Base-by-base conservation (phyloP, 176 grass and related monocot genomes). In the Bothriochloa decipiens region DNA sequence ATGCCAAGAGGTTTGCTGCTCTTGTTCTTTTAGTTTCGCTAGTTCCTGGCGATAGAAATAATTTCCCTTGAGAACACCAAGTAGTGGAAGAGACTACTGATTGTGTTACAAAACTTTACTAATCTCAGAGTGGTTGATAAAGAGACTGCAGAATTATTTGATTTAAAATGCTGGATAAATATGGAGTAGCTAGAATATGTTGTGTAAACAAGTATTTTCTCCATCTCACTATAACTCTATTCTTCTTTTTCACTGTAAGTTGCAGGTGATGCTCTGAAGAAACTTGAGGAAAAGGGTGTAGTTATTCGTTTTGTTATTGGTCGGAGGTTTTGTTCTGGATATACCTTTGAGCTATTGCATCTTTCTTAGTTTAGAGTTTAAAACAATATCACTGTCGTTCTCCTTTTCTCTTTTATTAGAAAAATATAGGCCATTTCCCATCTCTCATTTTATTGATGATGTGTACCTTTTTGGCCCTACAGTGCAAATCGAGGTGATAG, bases 401-500 rank as follows among this genome's bases (percentile, higher is more conserved):
- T 52, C 3, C 3, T 27, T 22, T 72, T 8, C 22, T n/a, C 4
- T 26, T 47, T 6, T 16, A 14, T 74, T 29, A 32, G 8, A 50
- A 73, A 18, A 50, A 6, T 17, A 17, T 18, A 73, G 27, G 11
- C 43, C 26, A 16, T 32, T 29, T 11, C 9, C 43, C 7, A 4
- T 74, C 23, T 47, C 42, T 45, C 65, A 3, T 68, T 73, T 77
- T 85, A 40, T 28, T 75, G 17, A 49, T 84, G 29, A 72, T 65
- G 80, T 89, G 17, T 79, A 41, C 4, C 6, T 40, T 36, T 89
- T 88, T 78, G 57, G 72, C 83, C 35, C 64, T 74, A 60, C 86
- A 98, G 96, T 92, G 91, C 96, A 72, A 99, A 96, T 87, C 86
- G 96, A 81, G 96, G 96, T 80, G 96, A 99, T 91, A 99, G 91